Conservation (phyloP, 2,329 filamentous ascomycete genomes). For the Phialophora chinensis region DNA sequence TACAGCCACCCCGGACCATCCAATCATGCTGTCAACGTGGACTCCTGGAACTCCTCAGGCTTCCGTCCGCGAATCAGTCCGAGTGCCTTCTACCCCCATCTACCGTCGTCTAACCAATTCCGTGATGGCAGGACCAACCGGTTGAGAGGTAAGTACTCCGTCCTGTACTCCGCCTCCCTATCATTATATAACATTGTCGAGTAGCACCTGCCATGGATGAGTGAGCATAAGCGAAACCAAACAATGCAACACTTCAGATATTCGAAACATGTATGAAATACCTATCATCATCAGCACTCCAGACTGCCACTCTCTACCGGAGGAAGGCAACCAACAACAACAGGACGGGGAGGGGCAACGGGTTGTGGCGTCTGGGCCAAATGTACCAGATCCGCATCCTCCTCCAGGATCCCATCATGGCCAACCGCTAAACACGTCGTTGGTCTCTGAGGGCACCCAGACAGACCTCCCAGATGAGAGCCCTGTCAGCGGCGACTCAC, state of each 20-base stretch:
- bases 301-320: slow-evolving; percentile 20
- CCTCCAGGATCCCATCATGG: neutral
- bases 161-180: neutral
- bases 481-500: neutral
- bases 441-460: slow-evolving; percentile 31
- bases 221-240: neutral
- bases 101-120: slow-evolving; percentile 6
- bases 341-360: neutral
- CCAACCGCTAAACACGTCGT: neutral
- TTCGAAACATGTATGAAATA: slow-evolving; percentile 26
- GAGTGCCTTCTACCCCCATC: neutral
- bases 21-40: neutral
- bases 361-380: neutral
- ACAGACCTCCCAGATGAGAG: slow-evolving; percentile 20
- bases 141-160: neutral
- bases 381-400: neutral
- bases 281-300: slow-evolving; percentile 31
- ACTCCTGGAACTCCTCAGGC: neutral
- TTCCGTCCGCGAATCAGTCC: slow-evolving; percentile 1
- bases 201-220: neutral
- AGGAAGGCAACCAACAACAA: slow-evolving; percentile 8
- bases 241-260: slow-evolving; percentile 18
- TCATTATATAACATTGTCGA: slow-evolving; percentile 18
- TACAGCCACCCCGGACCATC: neutral
- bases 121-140: slow-evolving; percentile 3